Percentiles rank a stretch among this genome's conserved stretches.
phyloP scores from a whole-genome alignment of 495 filamentous ascomycete genomes.

The Hypoxylon intermedium region DNA sequence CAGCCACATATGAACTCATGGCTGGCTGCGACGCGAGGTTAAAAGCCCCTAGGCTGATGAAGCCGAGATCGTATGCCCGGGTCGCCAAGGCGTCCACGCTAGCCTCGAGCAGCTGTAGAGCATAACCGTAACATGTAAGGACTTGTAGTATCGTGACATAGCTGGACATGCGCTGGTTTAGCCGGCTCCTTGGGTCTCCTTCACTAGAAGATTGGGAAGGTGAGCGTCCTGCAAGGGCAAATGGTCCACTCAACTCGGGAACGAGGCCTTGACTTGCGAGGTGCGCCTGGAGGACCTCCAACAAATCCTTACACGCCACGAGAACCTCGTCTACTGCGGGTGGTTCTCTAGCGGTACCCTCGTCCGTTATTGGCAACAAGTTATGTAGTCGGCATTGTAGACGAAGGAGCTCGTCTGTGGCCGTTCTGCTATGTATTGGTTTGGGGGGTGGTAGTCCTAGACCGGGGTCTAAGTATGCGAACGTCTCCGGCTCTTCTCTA shows the following conservation, averaged over 20 bases:
- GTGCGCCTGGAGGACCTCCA: background rate
- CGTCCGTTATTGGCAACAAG: background rate
- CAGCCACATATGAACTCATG: no score
- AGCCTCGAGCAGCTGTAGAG: background rate
- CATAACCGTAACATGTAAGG: background rate
- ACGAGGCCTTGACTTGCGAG: background rate
- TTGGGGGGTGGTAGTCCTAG: background rate
- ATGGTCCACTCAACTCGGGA: background rate
- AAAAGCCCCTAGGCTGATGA: no score
- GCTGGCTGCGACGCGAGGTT: no score
- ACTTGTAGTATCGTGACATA: background rate
- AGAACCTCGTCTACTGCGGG: background rate
- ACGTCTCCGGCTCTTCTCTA: background rate
- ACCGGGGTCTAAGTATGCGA: background rate
- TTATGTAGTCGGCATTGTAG: background rate
- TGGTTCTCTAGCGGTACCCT: background rate
- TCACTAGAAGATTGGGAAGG: background rate
- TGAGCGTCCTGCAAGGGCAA: background rate
- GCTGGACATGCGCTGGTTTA: background rate
- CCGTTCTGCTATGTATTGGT: background rate
- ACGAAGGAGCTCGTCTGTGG: background rate
- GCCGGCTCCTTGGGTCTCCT: background rate
- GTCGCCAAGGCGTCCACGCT: background rate
- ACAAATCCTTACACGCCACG: background rate
- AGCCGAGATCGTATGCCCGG: background rate